phyloP scores from a whole-genome alignment of 2,329 filamentous ascomycete genomes.

The Colletotrichum eremochloae region DNA sequence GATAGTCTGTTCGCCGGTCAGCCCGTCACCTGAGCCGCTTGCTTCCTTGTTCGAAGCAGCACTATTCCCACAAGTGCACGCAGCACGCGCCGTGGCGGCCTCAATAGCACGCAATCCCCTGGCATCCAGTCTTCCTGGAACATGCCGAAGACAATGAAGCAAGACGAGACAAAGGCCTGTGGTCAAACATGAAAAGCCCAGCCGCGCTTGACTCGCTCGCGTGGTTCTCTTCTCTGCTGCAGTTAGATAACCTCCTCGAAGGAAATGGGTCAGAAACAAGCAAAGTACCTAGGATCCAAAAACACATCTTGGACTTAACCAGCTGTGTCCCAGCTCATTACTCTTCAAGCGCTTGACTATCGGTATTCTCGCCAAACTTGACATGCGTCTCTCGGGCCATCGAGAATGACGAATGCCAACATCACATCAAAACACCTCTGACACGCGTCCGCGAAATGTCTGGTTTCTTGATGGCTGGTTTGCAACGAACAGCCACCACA shows the following conservation, averaged over 20 bases:
- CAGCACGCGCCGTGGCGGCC: conserved; percentile 20
- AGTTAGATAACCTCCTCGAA: conserved; percentile 15
- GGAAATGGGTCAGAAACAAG: conserved; percentile 22
- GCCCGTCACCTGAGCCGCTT: conserved; percentile 31
- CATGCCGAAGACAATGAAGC: conserved; percentile 20
- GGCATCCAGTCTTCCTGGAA: conserved; percentile 3
- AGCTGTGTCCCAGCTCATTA: neutral
- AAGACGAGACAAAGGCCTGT: conserved; percentile 13
- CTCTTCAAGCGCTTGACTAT: conserved; percentile 1
- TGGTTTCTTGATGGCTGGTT: conserved; percentile 10
- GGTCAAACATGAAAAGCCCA: conserved; percentile 20
- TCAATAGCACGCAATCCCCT: conserved; percentile 32
- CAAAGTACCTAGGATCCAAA: neutral
- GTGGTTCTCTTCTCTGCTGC: conserved; percentile 27
- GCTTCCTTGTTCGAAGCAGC: conserved; percentile 22
- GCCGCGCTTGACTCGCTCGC: conserved; percentile 38
- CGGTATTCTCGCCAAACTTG: conserved; percentile 8
- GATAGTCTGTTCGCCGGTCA: conserved; percentile 26
- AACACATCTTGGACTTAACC: neutral
- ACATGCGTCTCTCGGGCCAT: conserved; percentile 31
- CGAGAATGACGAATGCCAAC: conserved; percentile 14
- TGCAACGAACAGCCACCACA: conserved; percentile 18
- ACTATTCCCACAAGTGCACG: conserved; percentile 21
- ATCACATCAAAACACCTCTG: conserved; percentile 30
- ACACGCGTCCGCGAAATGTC: conserved; percentile 23